Evolutionary conservation across 805 yeast genomes (phyloP).

Genomic region (Starmerella floris): DNA sequence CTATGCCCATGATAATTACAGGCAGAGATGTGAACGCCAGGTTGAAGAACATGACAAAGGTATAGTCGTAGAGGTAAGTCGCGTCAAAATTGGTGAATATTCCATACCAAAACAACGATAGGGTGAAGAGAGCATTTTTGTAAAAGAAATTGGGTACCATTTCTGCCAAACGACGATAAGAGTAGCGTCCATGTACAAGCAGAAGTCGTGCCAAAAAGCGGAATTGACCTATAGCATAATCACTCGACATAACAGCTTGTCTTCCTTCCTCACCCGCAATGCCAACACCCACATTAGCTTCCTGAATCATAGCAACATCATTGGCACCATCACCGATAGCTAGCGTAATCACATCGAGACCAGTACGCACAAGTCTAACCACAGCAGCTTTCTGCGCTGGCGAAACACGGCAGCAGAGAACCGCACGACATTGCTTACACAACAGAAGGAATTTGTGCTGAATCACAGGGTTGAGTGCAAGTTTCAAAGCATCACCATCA

Average conservation of each 20-base stretch:
- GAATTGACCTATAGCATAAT: constrained; percentile 73
- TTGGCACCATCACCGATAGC: constrained; percentile 83
- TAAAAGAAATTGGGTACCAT: constrained; percentile 74
- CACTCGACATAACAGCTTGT: constrained; percentile 78
- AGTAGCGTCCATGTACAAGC: constrained; percentile 73
- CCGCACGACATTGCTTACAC: constrained; percentile 67
- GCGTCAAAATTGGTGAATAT: constrained; percentile 60
- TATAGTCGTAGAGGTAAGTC: constrained; percentile 62
- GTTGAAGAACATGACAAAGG: constrained; percentile 66
- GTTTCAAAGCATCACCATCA: constrained; percentile 56
- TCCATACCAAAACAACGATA: constrained; percentile 70
- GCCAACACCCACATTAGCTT: constrained; percentile 74
- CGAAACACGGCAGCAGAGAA: constrained; percentile 71
- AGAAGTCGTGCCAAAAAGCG: constrained; percentile 51
- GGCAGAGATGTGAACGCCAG: constrained; percentile 75
- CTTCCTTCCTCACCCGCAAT: constrained; percentile 83
- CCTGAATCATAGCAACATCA: constrained; percentile 81
- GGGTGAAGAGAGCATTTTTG: constrained; percentile 61
- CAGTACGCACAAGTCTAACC: constrained; percentile 52
- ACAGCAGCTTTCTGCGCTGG: constrained; percentile 75
- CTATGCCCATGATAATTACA: constrained; percentile 55
- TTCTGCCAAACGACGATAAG: constrained; percentile 59
- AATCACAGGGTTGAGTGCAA: constrained; percentile 36
- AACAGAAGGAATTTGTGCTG: constrained; percentile 49
- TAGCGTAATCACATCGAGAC: constrained; percentile 59